Conservation (phyloP, 2,329 filamentous ascomycete species). For the Lecanicillium sp. region DNA sequence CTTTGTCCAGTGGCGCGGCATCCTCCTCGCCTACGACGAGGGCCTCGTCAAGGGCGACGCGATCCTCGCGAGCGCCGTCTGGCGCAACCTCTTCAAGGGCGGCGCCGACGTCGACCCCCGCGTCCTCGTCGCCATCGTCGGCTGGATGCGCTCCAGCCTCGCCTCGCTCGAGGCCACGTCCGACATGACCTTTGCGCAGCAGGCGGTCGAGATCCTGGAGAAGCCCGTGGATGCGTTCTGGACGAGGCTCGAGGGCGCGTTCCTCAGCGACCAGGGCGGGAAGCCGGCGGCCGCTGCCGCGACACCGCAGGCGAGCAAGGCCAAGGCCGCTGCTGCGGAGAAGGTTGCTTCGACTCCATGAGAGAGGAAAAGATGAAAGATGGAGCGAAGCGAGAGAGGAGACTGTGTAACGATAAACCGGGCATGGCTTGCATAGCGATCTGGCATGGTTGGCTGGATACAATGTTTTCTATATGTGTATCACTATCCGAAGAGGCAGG, state of each 20-base stretch:
- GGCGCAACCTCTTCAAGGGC: conserved; percentile 89
- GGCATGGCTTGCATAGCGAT: neutral
- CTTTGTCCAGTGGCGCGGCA: conserved; percentile 86
- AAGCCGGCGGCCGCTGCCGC: conserved; percentile 14
- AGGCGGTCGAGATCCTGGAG: conserved; percentile 28
- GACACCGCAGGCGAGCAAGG: conserved; percentile 10
- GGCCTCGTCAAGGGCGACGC: conserved; percentile 71
- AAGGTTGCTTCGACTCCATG: conserved; percentile 5
- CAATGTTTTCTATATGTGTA: neutral
- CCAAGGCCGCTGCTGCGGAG: conserved; percentile 2
- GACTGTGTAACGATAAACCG: conserved; percentile 2
- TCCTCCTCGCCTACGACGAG: conserved; percentile 79
- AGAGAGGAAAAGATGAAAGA: neutral
- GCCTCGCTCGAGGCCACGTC: conserved; percentile 43
- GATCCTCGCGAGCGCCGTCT: conserved; percentile 73
- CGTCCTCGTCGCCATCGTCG: conserved; percentile 47
- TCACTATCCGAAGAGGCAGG: conserved; percentile 3
- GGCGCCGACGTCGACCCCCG: conserved; percentile 45
- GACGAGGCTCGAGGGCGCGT: conserved; percentile 35
- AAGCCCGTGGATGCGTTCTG: conserved; percentile 38
- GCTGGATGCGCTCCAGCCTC: conserved; percentile 48
- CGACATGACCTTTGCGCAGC: conserved; percentile 35
- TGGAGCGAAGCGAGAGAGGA: neutral
- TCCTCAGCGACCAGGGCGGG: conserved; percentile 28
- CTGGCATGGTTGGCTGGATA: conserved; percentile 16